Percentiles rank a stretch among this genome's conserved stretches.
phyloP scores from a whole-genome alignment of 768 basidiomycete species.

The Cubamyces lactineus region DNA sequence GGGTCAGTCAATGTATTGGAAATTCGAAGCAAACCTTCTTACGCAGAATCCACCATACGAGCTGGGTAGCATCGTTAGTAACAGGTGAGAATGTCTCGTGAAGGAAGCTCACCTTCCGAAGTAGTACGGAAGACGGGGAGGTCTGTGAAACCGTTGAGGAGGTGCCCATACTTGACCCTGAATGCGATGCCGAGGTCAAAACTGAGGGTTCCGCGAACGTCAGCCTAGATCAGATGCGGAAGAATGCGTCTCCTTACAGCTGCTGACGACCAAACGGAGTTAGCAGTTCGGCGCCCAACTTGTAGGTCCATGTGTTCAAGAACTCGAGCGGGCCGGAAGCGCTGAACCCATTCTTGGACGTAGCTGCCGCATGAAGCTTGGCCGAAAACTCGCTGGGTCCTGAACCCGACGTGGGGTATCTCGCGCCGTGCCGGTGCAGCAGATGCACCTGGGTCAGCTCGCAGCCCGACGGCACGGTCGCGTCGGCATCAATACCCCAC shows the following conservation, averaged over 20 bases:
- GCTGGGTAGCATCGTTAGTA: slow-evolving; percentile 18
- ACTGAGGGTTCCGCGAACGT: not conserved
- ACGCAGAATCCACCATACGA: slow-evolving; percentile 42
- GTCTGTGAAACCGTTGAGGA: slow-evolving; percentile 45
- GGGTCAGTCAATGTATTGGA: slow-evolving; percentile 34
- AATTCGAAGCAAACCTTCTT: slow-evolving; percentile 7
- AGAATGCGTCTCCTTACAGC: slow-evolving; percentile 29
- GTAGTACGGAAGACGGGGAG: slow-evolving; percentile 57
- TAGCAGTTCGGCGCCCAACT: slow-evolving; percentile 49
- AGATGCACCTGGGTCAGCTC: slow-evolving; percentile 48
- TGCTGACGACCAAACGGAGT: slow-evolving; percentile 52
- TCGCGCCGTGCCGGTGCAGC: slow-evolving; percentile 46
- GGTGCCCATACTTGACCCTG: slow-evolving; percentile 49
- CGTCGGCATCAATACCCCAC: slow-evolving; percentile 53
- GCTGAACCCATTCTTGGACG: slow-evolving; percentile 33
- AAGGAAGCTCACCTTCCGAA: slow-evolving; percentile 39
- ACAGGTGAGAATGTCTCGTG: not conserved
- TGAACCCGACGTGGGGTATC: slow-evolving; percentile 43
- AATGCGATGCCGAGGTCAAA: slow-evolving; percentile 47
- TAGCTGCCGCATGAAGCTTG: slow-evolving; percentile 28
- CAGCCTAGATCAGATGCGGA: not conserved
- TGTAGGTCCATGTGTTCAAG: slow-evolving; percentile 50
- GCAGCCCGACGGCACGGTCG: slow-evolving; percentile 50
- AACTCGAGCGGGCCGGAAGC: slow-evolving; percentile 45
- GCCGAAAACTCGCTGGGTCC: slow-evolving; percentile 33